Evolutionary conservation across 768 basidiomycete species (phyloP), one percentile per base, ranked within the genome.

Genomic region (Guyanaporus albipodus): DNA sequence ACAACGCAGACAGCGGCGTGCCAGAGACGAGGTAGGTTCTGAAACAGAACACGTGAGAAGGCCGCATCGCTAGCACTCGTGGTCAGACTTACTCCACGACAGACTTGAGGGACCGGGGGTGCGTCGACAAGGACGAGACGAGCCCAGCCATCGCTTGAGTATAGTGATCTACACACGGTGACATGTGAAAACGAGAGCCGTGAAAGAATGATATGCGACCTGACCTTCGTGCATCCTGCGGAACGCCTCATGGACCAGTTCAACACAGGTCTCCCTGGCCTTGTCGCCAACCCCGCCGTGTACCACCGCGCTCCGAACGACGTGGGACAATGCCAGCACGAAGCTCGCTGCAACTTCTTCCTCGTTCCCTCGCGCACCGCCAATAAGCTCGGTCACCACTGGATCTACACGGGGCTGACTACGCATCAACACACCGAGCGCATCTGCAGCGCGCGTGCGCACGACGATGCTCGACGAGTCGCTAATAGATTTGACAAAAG

Each of bases 321-420:
- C 91, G 24, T 80, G 73, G 0, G 90, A 83, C 34, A 97, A 70
- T 2, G 91, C 89, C 35, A 80, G 67, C 9, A 88, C 74, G 53
- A 92, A 76, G 51, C 88, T 91, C 9, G 80, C 79, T 0, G 86
- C 80, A 39, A 95, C 80, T 26, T 75, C 75, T 4, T 78, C 76
- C 36, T 87, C 86, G 42, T 86, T 86, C 26, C 70, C 76, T 53
- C 73, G 73, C 14, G 78, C 77, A 38, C 80, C 78, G 4, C 76
- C 67, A 15, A 90, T 68, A 41, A 99, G 73, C 63, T 98, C 95
- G 4, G 89, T 91, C 40, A 97, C 76, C n/a, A 98, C 84, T 1
- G 93, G 93, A 61, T 97, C 95, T 26, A 91, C 90, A 42, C 92
- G 76, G 6, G 91, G 84, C 63, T 93, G 90, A 59, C 85, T 85